phyloP scores from a whole-genome alignment of 768 basidiomycete species.

The Lentinus brumalis region DNA sequence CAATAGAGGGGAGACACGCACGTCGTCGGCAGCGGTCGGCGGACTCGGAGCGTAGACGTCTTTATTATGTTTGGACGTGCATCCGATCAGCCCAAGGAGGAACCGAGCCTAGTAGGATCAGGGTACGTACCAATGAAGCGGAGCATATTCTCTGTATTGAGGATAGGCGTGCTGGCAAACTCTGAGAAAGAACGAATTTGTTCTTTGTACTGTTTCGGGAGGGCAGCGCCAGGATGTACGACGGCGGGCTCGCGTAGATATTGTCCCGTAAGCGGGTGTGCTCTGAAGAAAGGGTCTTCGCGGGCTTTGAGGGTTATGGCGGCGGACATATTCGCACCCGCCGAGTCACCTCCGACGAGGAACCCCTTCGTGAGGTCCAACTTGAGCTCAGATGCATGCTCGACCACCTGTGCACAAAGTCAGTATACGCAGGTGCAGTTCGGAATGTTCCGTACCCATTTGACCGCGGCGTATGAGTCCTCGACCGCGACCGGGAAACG shows the following conservation, averaged over 20 bases:
- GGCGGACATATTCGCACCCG: constrained; percentile 29
- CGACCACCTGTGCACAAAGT: constrained; percentile 6
- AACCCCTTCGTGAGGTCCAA: constrained; percentile 28
- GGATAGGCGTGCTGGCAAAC: constrained; percentile 20
- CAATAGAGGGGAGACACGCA: constrained; percentile 24
- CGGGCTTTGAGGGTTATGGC: constrained; percentile 26
- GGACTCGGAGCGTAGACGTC: not conserved
- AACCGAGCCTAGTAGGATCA: not conserved
- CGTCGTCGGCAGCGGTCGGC: constrained; percentile 3
- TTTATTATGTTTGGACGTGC: no score
- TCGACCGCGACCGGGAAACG: constrained; percentile 24
- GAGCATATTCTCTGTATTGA: constrained; percentile 4
- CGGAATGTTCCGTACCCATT: constrained; percentile 24
- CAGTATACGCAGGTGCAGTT: not conserved
- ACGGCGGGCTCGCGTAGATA: constrained; percentile 26
- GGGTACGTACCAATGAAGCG: not conserved
- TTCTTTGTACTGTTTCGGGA: constrained; percentile 24
- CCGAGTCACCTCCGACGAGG: constrained; percentile 29
- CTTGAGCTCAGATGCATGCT: constrained; percentile 10
- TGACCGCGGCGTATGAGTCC: constrained; percentile 27
- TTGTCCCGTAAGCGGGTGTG: constrained; percentile 26
- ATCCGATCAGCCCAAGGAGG: no score
- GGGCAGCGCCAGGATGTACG: constrained; percentile 10
- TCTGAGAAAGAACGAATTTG: constrained; percentile 27
- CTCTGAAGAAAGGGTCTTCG: constrained; percentile 29